Percentiles rank a stretch among this genome's conserved stretches.
Conservation (phyloP, 306 rosid genomes). For the Astragalus glycyphyllos region DNA sequence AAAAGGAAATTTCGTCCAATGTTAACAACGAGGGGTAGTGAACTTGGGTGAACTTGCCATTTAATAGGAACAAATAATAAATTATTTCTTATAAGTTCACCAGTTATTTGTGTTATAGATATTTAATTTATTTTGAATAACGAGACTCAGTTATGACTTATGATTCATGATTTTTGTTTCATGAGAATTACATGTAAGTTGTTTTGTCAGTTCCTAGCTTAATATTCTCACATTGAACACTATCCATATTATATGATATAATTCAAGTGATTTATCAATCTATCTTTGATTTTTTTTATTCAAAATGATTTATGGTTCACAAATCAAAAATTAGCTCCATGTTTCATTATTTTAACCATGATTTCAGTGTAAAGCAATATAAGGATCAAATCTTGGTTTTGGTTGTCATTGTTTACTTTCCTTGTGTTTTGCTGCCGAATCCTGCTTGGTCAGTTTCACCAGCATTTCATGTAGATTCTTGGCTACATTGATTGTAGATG, state of each 20-base stretch:
- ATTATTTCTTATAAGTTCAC: background rate
- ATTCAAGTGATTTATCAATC: background rate
- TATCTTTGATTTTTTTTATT: background rate
- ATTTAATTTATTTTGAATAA: background rate
- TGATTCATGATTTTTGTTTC: conserved; percentile 1
- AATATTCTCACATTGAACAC: background rate
- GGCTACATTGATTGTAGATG: conserved; percentile 3
- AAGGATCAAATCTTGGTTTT: conserved; percentile 12
- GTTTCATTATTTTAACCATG: background rate
- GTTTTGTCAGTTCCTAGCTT: conserved; percentile 5
- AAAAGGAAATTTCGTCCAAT: background rate
- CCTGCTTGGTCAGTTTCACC: conserved; percentile 16
- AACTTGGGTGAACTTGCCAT: background rate
- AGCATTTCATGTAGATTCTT: conserved; percentile 17
- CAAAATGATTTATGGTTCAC: background rate
- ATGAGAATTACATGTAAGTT: background rate
- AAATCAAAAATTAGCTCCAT: background rate
- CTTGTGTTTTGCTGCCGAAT: background rate
- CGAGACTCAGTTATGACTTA: background rate
- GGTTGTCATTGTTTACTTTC: conserved; percentile 26
- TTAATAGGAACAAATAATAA: background rate
- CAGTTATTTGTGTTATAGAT: background rate
- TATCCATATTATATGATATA: background rate
- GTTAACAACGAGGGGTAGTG: background rate
- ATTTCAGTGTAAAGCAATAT: conserved; percentile 6